These are phyloP conservation scores for Coemansia sp. DNA, from an alignment of 192 early-diverging fungal genomes.

Conservation along the genomic window DNA sequence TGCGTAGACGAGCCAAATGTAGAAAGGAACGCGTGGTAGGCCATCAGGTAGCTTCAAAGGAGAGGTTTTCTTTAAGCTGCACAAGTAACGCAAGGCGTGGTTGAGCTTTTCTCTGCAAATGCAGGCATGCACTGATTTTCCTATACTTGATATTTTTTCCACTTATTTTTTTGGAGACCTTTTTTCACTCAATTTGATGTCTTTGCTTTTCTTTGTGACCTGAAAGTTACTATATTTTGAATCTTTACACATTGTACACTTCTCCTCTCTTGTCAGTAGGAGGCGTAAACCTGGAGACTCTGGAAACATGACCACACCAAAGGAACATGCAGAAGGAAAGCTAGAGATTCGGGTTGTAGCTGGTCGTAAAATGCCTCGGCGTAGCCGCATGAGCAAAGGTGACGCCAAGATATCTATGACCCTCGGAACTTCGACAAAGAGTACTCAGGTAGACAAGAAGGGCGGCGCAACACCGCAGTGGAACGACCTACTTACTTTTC, in stretches of 20 bases:
- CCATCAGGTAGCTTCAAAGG: no score
- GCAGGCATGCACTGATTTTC: neutral
- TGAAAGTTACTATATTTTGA: neutral
- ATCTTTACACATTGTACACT: no score
- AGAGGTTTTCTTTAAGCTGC: no score
- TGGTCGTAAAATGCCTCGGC: constrained; percentile 49
- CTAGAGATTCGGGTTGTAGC: constrained; percentile 50
- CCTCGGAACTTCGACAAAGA: constrained; percentile 43
- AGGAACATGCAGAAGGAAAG: constrained; percentile 29
- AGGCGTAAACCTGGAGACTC: neutral
- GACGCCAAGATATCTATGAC: constrained; percentile 46
- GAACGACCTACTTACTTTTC: constrained; percentile 48
- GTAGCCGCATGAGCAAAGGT: constrained; percentile 43
- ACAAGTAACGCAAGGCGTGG: no score
- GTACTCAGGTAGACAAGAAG: constrained; percentile 51
- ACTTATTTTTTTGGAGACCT: constrained; percentile 5
- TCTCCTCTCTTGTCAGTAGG: neutral
- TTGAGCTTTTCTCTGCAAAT: no score
- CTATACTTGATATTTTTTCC: constrained; percentile 4
- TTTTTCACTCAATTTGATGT: no score
- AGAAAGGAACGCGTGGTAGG: no score
- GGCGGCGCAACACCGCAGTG: constrained; percentile 51
- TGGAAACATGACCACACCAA: neutral
- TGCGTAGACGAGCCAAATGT: no score
- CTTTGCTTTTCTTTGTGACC: constrained; percentile 3